Conservation (phyloP, 352 stramenopile genomes). For the Pythium scleroteichum region DNA sequence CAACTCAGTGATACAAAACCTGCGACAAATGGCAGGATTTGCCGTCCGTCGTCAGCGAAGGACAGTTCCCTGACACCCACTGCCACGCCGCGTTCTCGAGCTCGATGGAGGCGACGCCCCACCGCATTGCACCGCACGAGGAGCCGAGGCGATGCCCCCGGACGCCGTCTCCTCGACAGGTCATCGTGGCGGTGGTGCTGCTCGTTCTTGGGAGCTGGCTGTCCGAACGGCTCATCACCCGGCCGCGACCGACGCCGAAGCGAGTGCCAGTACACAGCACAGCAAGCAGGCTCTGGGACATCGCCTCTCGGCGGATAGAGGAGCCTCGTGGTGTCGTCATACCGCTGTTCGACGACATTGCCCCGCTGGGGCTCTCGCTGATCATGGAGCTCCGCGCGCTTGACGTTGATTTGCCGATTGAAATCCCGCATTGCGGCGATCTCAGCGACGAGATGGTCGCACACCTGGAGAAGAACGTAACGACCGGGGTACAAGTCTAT, state of each 20-base stretch:
- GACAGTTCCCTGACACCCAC: too few species aligned
- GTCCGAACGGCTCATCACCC: background rate
- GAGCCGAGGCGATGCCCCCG: background rate
- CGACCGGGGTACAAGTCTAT: constrained; percentile 47
- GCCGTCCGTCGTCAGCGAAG: too few species aligned
- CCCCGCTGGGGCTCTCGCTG: constrained; percentile 50
- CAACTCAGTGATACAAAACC: too few species aligned
- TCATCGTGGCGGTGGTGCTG: background rate
- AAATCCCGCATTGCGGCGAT: constrained; percentile 70
- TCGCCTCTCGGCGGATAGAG: constrained; percentile 30
- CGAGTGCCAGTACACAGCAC: background rate
- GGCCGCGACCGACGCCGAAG: background rate
- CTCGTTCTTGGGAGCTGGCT: background rate
- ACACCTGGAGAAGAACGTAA: constrained; percentile 27
- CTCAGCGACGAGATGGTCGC: constrained; percentile 38
- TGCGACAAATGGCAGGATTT: too few species aligned
- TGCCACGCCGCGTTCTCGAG: too few species aligned
- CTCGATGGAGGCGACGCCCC: background rate
- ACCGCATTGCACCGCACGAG: background rate
- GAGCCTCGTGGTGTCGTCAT: constrained; percentile 51
- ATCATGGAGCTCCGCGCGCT: constrained; percentile 54
- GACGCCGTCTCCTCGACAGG: background rate
- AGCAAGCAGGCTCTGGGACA: constrained; percentile 3
- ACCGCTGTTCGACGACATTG: constrained; percentile 61
- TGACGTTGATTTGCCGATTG: constrained; percentile 51